Evolutionary conservation across 495 filamentous ascomycete genomes (phyloP).

Genomic region (Pyrenopolyporus hunteri): DNA sequence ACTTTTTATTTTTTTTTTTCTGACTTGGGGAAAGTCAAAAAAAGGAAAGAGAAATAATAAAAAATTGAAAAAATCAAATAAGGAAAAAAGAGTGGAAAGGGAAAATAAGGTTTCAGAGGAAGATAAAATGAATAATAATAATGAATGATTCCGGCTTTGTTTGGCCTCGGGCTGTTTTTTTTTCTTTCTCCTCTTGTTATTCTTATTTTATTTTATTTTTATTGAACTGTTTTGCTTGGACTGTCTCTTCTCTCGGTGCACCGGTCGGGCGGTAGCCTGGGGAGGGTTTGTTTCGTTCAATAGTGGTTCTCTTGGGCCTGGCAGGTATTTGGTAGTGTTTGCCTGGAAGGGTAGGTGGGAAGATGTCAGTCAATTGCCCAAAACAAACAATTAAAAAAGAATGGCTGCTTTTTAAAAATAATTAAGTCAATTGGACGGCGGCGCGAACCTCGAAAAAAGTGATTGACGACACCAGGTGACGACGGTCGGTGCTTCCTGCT

Average conservation of each 20-base stretch:
- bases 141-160: conserved; percentile 14
- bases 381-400: conserved; percentile 26
- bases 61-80: conserved; percentile 1
- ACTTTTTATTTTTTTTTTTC: conserved; percentile 33
- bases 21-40: conserved; percentile 39
- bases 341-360: conserved; percentile 30
- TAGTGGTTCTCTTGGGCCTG: conserved; percentile 4
- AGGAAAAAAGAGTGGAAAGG: conserved; percentile 14
- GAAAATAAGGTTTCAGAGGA: conserved; percentile 23
- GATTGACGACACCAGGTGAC: conserved; percentile 13
- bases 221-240: conserved; percentile 36
- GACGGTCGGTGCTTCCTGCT: conserved; percentile 25
- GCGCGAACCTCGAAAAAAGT: conserved; percentile 20
- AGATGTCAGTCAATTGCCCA: conserved; percentile 38
- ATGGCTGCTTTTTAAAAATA: conserved; percentile 1
- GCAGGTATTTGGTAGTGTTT: conserved; percentile 13
- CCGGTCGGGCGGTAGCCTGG: conserved; percentile 21
- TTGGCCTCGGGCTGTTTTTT: conserved; percentile 7
- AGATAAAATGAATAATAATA: too few species aligned
- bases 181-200: background rate
- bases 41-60: background rate
- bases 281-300: background rate
- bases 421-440: conserved; percentile 24
- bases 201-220: conserved; percentile 43
- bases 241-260: conserved; percentile 40